phyloP scores from a whole-genome alignment of 768 basidiomycete species.

The Chlorophyllum brunneum region DNA sequence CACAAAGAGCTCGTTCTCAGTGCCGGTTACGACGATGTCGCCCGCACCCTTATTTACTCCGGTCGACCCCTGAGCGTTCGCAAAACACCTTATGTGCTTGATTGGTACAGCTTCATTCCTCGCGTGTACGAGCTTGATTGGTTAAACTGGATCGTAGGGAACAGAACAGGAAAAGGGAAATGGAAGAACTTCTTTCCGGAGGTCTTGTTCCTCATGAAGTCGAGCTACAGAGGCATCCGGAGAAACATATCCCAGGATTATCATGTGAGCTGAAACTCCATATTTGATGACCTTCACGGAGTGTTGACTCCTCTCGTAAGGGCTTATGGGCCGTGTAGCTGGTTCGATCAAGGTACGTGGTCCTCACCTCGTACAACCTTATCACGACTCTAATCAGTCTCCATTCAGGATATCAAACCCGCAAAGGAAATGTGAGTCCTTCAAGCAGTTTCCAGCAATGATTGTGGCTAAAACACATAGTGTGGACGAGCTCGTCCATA shows the following conservation, averaged over 20 bases:
- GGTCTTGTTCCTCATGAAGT: constrained; percentile 76
- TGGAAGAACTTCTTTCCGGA: constrained; percentile 49
- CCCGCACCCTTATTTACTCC: constrained; percentile 69
- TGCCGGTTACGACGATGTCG: constrained; percentile 73
- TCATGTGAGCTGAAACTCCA: constrained; percentile 45
- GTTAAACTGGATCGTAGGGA: constrained; percentile 42
- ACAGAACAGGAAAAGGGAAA: constrained; percentile 53
- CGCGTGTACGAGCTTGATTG: neutral
- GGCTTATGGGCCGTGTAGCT: constrained; percentile 79
- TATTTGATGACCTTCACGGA: neutral
- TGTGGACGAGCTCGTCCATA: constrained; percentile 77
- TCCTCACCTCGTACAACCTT: constrained; percentile 44
- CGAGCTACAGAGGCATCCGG: constrained; percentile 66
- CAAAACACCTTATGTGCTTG: constrained; percentile 72
- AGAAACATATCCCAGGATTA: constrained; percentile 55
- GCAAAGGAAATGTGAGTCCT: constrained; percentile 77
- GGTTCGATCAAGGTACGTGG: constrained; percentile 47
- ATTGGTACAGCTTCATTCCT: constrained; percentile 47
- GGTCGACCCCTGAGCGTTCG: constrained; percentile 82
- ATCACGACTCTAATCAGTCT: constrained; percentile 61
- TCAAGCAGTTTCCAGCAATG: constrained; percentile 8
- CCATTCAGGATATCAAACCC: constrained; percentile 65
- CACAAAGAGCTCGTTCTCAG: constrained; percentile 67
- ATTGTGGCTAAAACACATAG: constrained; percentile 29
- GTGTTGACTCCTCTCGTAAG: constrained; percentile 27